Conservation (phyloP, 176 grass and related monocot genomes). For the Triticum timopheevii region DNA sequence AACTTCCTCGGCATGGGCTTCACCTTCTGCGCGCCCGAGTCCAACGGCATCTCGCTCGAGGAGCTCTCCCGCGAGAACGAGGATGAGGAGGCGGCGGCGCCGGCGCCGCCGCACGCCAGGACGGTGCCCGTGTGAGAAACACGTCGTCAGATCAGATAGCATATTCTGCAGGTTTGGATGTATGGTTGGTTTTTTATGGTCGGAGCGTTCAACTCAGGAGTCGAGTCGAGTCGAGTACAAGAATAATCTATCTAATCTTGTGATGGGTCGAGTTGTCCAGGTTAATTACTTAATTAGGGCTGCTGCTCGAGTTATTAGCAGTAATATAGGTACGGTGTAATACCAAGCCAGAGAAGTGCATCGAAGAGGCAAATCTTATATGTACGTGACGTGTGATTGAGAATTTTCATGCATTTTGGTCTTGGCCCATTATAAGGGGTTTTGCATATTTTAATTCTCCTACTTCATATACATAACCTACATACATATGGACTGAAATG, state of each 20-base stretch:
- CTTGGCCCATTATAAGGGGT: too few species aligned
- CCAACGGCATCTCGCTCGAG: constrained; percentile 59
- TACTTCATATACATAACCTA: too few species aligned
- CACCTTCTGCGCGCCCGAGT: constrained; percentile 57
- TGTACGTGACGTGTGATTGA: not conserved
- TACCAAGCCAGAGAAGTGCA: too few species aligned
- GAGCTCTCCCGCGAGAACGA: constrained; percentile 55
- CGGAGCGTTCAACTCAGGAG: too few species aligned
- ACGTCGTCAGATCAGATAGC: not conserved
- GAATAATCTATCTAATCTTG: not conserved
- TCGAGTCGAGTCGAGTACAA: not conserved
- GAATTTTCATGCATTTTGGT: not conserved
- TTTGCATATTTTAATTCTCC: too few species aligned
- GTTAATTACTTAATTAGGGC: not conserved
- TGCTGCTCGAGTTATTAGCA: not conserved
- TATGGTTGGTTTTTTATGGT: not conserved
- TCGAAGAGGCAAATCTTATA: not conserved
- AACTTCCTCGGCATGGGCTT: constrained; percentile 38
- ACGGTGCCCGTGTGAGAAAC: constrained; percentile 25
- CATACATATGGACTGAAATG: too few species aligned
- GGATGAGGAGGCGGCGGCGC: not conserved
- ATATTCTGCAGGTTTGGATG: not conserved
- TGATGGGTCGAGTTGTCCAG: not conserved
- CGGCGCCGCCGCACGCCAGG: not conserved
- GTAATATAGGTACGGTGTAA: too few species aligned